Conservation (phyloP, 257 asterid species). For the Anisodus acutangulus region DNA sequence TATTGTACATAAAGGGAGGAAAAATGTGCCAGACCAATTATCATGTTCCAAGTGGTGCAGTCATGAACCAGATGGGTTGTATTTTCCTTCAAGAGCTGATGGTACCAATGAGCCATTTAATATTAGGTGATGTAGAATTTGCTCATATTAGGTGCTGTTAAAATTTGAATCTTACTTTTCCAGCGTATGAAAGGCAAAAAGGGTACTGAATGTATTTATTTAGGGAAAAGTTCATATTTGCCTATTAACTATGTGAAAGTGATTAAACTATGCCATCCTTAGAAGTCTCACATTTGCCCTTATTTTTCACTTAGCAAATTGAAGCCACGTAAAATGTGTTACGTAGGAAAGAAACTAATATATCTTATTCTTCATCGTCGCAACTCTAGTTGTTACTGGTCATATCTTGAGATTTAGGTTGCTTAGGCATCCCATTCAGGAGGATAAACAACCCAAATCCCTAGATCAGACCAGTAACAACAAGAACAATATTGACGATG, state of each 20-base stretch:
- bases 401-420: not conserved
- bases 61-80: not conserved
- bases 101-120: conserved; percentile 20
- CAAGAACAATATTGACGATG: not conserved
- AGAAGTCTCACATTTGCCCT: not conserved
- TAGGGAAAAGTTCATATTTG: not conserved
- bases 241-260: not conserved
- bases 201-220: not conserved
- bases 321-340: not conserved
- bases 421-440: not conserved
- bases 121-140: not conserved
- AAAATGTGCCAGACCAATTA: conserved; percentile 16
- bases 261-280: not conserved
- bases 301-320: not conserved
- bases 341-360: not conserved
- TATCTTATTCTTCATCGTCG: not conserved
- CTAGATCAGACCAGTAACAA: not conserved
- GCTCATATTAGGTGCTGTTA: not conserved
- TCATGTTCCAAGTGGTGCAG: not conserved
- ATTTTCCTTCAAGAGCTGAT: not conserved
- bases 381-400: not conserved
- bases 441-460: not conserved
- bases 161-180: not conserved
- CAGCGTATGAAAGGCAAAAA: not conserved
- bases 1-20: not conserved